Percentiles rank a stretch among this genome's conserved stretches.
These are phyloP conservation scores for Filobasidium uniguttulatum DNA, from an alignment of 1,284 basidiomycete species.

Conservation along the genomic window DNA sequence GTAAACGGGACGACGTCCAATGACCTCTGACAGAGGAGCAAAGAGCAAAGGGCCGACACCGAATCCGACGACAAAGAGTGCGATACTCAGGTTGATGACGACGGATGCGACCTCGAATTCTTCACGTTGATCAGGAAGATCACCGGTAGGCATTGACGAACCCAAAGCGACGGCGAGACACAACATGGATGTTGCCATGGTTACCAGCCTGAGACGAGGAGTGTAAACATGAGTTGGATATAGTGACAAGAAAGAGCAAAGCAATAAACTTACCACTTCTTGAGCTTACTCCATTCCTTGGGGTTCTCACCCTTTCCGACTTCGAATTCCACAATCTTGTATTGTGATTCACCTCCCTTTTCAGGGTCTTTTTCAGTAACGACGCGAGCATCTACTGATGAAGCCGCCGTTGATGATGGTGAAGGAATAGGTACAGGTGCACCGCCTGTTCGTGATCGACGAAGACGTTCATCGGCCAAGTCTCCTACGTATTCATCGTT, in stretches of 20 bases:
- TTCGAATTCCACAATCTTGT: constrained; percentile 23
- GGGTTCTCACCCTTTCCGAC: constrained; percentile 22
- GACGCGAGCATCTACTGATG: no score
- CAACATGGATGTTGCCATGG: constrained; percentile 21
- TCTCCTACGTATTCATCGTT: constrained; percentile 20
- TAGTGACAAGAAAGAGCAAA: background rate
- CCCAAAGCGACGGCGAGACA: constrained; percentile 34
- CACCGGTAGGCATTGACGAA: constrained; percentile 39
- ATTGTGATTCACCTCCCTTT: background rate
- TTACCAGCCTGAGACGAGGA: constrained; percentile 19
- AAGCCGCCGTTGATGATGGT: no score
- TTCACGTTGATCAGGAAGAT: constrained; percentile 29
- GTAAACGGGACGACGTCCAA: constrained; percentile 35
- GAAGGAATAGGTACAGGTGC: no score
- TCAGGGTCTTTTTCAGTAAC: background rate
- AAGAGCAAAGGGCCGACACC: constrained; percentile 36
- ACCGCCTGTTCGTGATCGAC: no score
- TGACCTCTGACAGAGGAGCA: constrained; percentile 35
- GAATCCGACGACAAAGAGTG: constrained; percentile 41
- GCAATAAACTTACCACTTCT: constrained; percentile 23
- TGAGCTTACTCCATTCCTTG: constrained; percentile 22
- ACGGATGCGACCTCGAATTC: constrained; percentile 35
- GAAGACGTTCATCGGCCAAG: constrained; percentile 5
- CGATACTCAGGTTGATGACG: constrained; percentile 35
- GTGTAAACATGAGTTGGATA: background rate